Conservation (phyloP, 345 rosid species). For the Clausena lansium region DNA sequence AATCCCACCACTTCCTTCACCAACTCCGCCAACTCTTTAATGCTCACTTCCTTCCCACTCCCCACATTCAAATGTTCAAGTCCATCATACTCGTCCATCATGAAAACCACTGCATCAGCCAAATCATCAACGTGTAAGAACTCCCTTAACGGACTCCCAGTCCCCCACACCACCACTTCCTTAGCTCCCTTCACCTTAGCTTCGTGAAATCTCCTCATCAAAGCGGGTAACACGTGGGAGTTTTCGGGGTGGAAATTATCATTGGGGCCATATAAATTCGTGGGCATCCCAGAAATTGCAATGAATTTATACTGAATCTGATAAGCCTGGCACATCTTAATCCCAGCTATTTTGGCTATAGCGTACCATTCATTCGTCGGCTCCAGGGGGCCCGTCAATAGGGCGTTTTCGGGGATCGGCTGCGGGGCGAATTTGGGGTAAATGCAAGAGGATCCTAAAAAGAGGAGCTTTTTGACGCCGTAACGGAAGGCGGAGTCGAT, state of each 20-base stretch:
- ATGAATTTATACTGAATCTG: constrained; percentile 73
- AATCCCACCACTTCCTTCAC: constrained; percentile 92
- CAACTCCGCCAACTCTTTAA: constrained; percentile 87
- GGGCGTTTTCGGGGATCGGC: constrained; percentile 76
- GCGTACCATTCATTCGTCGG: constrained; percentile 99
- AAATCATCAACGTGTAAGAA: constrained; percentile 94
- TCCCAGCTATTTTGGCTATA: constrained; percentile 84
- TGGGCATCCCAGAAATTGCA: constrained; percentile 93
- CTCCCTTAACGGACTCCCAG: constrained; percentile 90
- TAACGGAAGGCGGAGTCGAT: constrained; percentile 69
- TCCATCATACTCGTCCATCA: constrained; percentile 78
- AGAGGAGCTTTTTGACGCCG: constrained; percentile 74
- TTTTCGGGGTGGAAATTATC: constrained; percentile 94
- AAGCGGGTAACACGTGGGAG: constrained; percentile 89
- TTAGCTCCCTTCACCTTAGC: constrained; percentile 69
- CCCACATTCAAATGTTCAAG: constrained; percentile 86
- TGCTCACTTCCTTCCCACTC: constrained; percentile 86
- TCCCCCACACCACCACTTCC: constrained; percentile 97
- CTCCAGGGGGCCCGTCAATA: constrained; percentile 80
- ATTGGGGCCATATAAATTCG: constrained; percentile 81
- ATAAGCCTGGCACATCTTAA: constrained; percentile 95
- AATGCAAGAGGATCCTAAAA: constrained; percentile 92
- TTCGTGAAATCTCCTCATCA: constrained; percentile 86
- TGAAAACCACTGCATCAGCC: constrained; percentile 82
- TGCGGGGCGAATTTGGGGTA: constrained; percentile 95